Conservation (phyloP, 345 rosid genomes). For the Rubroshorea leprosula region DNA sequence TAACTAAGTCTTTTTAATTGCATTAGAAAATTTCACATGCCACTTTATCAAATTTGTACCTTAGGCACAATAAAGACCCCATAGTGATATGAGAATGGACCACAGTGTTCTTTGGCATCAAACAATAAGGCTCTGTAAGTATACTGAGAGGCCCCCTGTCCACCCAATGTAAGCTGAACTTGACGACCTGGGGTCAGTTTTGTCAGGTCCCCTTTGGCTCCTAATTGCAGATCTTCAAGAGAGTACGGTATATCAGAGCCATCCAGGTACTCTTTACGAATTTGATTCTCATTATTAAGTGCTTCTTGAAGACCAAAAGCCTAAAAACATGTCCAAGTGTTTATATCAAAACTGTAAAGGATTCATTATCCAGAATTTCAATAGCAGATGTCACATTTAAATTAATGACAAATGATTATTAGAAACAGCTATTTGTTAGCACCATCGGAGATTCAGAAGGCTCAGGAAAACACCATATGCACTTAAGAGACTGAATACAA, state of each 20-base stretch:
- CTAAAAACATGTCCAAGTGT: slow-evolving; percentile 35
- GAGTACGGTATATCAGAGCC: slow-evolving; percentile 65
- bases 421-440: not conserved
- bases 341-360: slow-evolving; percentile 15
- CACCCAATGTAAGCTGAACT: slow-evolving; percentile 53
- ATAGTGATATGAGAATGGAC: slow-evolving; percentile 50
- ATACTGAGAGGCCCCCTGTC: slow-evolving; percentile 45
- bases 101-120: slow-evolving; percentile 54
- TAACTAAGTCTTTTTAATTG: too few relatives aligned
- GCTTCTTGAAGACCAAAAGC: slow-evolving; percentile 65
- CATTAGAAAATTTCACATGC: too few relatives aligned
- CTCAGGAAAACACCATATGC: not conserved
- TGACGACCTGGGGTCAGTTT: slow-evolving; percentile 56
- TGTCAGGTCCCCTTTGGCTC: slow-evolving; percentile 57
- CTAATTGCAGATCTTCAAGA: slow-evolving; percentile 69
- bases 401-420: not conserved
- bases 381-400: slow-evolving; percentile 9
- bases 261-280: slow-evolving; percentile 54
- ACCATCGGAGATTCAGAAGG: too few relatives aligned
- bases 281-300: slow-evolving; percentile 61
- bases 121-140: slow-evolving; percentile 68
- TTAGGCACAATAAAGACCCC: slow-evolving; percentile 91
- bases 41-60: slow-evolving; percentile 38
- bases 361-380: slow-evolving; percentile 1
- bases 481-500: not conserved